Evolutionary conservation across 768 basidiomycete genomes (phyloP), one percentile per base, ranked within the genome.

Genomic region (Termitomyces sp.): DNA sequence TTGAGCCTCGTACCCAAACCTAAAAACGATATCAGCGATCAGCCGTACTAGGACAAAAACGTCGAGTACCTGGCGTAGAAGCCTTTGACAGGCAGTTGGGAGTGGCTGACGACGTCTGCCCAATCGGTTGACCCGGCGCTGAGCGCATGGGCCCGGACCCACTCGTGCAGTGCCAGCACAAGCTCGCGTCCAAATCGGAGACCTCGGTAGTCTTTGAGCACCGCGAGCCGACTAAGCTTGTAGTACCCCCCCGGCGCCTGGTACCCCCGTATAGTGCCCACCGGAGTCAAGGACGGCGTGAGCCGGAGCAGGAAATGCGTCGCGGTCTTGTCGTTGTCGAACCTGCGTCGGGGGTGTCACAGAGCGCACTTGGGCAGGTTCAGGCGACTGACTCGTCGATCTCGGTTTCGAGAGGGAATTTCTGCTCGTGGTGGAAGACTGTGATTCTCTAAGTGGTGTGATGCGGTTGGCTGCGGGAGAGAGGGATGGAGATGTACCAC

Each of bases 301-400:
- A 90, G 76, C 57, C 89, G 82, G 58, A 93, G 79, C 47, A 93
- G 74, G 63, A 92, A 81, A 71, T 93, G 91, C 26, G 81, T 82
- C 26, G 88, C 80, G 44, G 68, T 72, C 59, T 42, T 34, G 7
- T 44, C 45, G 4, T 80, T 77, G 70, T 91, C 90, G 59, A 77
- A 72, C 39, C 88, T 92, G 68, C 48, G 55, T 50, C 3, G 10
- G 4, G 8, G 9, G n/a, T 54, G 58, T 24, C 22, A 37, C 15
- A 42, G 6, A 5, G 7, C 5, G 39, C 4, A 4, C 7, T 39
- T 41, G 39, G n/a, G 45, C 6, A 15, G 12, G 2, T 24, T 26
- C n/a, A n/a, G n/a, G 55, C 41, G 54, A 36, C 73, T 71, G 73
- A 88, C 90, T 82, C 78, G 71, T 94, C 92, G 63, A 87, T 76